Conservation (phyloP, 768 basidiomycete species). For the Tubosaeta sp. region DNA sequence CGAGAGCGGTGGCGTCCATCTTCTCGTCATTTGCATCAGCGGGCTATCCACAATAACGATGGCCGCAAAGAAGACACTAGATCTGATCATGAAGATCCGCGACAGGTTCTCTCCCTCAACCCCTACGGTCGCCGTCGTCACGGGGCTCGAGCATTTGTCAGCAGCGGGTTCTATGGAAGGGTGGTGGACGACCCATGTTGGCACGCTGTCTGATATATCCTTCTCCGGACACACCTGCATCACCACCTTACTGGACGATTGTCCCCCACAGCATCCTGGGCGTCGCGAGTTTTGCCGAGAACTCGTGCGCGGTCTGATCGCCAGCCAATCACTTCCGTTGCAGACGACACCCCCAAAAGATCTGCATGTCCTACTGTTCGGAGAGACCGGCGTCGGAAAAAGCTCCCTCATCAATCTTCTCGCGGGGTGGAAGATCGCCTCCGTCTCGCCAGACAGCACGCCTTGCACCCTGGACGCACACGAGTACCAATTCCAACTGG, state of each 20-base stretch:
- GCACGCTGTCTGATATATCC: slow-evolving; percentile 26
- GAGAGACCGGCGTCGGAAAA: slow-evolving; percentile 30
- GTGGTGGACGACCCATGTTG: slow-evolving; percentile 37
- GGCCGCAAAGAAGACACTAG: slow-evolving; percentile 16
- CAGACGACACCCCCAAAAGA: slow-evolving; percentile 17
- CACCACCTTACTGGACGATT: slow-evolving; percentile 27
- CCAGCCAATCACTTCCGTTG: slow-evolving; percentile 11
- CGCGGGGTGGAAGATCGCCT: slow-evolving; percentile 23
- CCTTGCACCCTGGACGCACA: slow-evolving; percentile 33
- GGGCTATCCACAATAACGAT: slow-evolving; percentile 14
- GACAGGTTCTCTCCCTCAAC: slow-evolving; percentile 10
- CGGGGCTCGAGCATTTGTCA: slow-evolving; percentile 28
- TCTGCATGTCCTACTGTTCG: slow-evolving; percentile 37
- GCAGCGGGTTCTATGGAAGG: slow-evolving; percentile 26
- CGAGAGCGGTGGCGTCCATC: slow-evolving; percentile 20
- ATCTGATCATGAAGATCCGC: slow-evolving; percentile 15
- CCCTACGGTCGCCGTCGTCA: slow-evolving; percentile 28
- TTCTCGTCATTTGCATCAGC: slow-evolving; percentile 25
- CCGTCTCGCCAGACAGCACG: slow-evolving; percentile 17
- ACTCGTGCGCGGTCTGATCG: slow-evolving; percentile 18
- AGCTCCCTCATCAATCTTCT: slow-evolving; percentile 28
- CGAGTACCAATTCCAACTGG: slow-evolving; percentile 27
- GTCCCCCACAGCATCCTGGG: slow-evolving; percentile 17
- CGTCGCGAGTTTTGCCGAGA: slow-evolving; percentile 18
- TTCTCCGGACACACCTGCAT: slow-evolving; percentile 37